phyloP scores from a whole-genome alignment of 768 basidiomycete genomes.

The Paxillus rubicundulus region DNA sequence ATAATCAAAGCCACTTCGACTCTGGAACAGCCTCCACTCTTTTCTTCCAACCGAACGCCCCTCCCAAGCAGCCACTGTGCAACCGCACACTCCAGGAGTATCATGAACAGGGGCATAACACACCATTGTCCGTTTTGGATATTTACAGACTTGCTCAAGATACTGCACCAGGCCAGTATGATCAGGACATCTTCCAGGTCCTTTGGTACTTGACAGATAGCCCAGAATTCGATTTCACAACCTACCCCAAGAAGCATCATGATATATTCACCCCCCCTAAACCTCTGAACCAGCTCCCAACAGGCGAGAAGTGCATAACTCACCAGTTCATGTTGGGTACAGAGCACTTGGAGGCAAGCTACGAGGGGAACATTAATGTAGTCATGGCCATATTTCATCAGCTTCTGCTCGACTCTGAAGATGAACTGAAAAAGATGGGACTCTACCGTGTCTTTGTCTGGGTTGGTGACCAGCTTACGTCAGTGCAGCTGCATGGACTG shows the following conservation, averaged over 20 bases:
- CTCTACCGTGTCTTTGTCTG: conserved; percentile 29
- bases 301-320: conserved; percentile 26
- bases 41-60: conserved; percentile 29
- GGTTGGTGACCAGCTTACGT: conserved; percentile 40
- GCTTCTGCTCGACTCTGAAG: conserved; percentile 17
- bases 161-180: conserved; percentile 8
- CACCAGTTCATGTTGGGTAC: conserved; percentile 37
- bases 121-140: conserved; percentile 22
- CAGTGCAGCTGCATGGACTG: conserved; percentile 34
- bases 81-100: conserved; percentile 22
- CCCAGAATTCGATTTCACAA: conserved; percentile 30
- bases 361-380: conserved; percentile 35
- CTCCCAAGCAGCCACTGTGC: conserved; percentile 5
- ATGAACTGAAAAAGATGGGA: conserved; percentile 20
- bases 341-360: conserved; percentile 36
- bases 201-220: conserved; percentile 26
- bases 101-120: conserved; percentile 19
- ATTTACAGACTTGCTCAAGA: conserved; percentile 18
- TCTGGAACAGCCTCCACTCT: conserved; percentile 35
- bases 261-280: conserved; percentile 12
- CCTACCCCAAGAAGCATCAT: conserved; percentile 23
- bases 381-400: conserved; percentile 34
- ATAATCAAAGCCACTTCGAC: conserved; percentile 36
- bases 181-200: conserved; percentile 10
- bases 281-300: conserved; percentile 27